phyloP scores from a whole-genome alignment of 768 basidiomycete genomes.

The Pisolithus sp. region DNA sequence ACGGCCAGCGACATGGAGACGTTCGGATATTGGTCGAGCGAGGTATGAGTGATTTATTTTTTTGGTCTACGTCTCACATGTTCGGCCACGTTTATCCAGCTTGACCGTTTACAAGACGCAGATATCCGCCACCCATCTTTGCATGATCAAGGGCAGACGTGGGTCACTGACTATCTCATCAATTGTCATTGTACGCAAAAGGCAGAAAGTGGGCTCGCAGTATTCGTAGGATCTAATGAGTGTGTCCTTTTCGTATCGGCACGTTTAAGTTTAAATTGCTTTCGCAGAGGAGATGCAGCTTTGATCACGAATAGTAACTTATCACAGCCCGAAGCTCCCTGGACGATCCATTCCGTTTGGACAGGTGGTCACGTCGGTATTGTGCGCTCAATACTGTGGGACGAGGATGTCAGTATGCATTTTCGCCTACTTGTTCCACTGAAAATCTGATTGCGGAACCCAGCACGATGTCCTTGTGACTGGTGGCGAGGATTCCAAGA shows the following conservation, averaged over 20 bases:
- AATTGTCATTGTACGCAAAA: constrained; percentile 34
- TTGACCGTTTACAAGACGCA: constrained; percentile 48
- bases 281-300: constrained; percentile 50
- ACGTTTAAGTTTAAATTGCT: background rate
- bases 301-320: constrained; percentile 42
- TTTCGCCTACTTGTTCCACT: background rate
- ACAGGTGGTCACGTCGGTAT: constrained; percentile 49
- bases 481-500: constrained; percentile 46
- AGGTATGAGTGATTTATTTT: constrained; percentile 35
- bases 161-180: constrained; percentile 79
- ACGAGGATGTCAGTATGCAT: constrained; percentile 38
- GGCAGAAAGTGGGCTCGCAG: constrained; percentile 30
- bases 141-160: constrained; percentile 49
- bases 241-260: constrained; percentile 22
- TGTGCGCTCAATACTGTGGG: constrained; percentile 51
- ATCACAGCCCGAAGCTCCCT: constrained; percentile 33
- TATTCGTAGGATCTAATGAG: constrained; percentile 76
- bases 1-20: constrained; percentile 94
- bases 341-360: constrained; percentile 49
- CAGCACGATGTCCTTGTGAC: constrained; percentile 40
- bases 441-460: background rate
- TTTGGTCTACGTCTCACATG: background rate
- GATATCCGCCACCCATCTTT: constrained; percentile 64
- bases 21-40: constrained; percentile 74
- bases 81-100: constrained; percentile 35